Percentiles rank a stretch among this genome's conserved stretches.
Evolutionary conservation across 192 early-diverging fungal genomes (phyloP).

Genomic region (Linnemannia elongata): DNA sequence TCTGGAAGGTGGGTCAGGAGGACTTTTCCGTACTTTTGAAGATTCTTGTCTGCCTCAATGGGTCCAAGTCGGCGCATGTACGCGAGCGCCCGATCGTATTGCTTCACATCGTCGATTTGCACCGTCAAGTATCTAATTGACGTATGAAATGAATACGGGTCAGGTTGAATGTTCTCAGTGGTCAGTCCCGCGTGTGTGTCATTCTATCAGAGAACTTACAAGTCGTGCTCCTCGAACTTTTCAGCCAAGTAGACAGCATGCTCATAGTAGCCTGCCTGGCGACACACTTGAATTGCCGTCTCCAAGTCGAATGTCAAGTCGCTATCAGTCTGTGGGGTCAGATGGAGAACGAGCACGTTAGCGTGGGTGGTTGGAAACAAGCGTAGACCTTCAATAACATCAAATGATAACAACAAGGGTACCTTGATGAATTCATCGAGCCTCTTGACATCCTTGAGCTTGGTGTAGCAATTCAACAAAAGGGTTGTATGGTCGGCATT

Average conservation of each 20-base stretch:
- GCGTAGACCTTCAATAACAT: not conserved
- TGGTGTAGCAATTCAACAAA: slow-evolving; percentile 97
- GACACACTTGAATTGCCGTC: slow-evolving; percentile 93
- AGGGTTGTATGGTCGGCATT: slow-evolving; percentile 97
- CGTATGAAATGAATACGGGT: not conserved
- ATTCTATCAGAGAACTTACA: slow-evolving; percentile 56
- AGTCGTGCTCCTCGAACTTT: slow-evolving; percentile 84
- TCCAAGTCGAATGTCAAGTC: slow-evolving; percentile 93
- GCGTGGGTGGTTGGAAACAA: not conserved
- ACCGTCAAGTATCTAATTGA: slow-evolving; percentile 83
- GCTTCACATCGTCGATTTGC: slow-evolving; percentile 88
- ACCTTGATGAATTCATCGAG: slow-evolving; percentile 92
- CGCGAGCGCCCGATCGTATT: slow-evolving; percentile 80
- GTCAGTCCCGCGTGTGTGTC: not conserved
- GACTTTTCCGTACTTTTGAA: slow-evolving; percentile 70
- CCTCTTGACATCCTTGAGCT: slow-evolving; percentile 87
- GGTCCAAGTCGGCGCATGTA: slow-evolving; percentile 78
- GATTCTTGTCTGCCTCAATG: slow-evolving; percentile 66
- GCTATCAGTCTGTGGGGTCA: slow-evolving; percentile 66
- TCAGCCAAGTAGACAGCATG: slow-evolving; percentile 94
- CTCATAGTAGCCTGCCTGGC: slow-evolving; percentile 89
- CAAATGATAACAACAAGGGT: not conserved
- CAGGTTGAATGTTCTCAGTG: not conserved
- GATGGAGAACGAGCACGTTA: not conserved
- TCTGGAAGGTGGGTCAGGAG: slow-evolving; percentile 68